phyloP scores from a whole-genome alignment of 768 basidiomycete genomes.

The Pleurotus ostreatus region DNA sequence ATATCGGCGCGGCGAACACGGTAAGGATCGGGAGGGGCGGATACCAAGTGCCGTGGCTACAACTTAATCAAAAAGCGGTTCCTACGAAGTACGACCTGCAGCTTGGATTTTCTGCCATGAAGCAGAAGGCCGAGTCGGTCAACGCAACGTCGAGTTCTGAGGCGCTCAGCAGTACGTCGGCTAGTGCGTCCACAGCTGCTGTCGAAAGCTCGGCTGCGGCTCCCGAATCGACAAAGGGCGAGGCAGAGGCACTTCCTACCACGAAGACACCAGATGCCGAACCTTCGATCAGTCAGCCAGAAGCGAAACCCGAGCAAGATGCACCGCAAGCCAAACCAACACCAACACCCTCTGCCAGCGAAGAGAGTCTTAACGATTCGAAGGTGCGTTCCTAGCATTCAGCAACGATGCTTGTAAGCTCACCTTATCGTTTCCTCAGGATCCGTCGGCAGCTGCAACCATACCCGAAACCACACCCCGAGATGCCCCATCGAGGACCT shows the following conservation, averaged over 20 bases:
- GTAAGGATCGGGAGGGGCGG: conserved; percentile 45
- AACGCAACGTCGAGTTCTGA: conserved; percentile 9
- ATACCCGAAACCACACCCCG: too few species aligned
- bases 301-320: not conserved
- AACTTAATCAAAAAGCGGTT: conserved; percentile 49
- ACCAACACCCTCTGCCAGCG: too few species aligned
- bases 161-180: conserved; percentile 2
- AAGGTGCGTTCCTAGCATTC: too few species aligned
- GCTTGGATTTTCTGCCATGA: conserved; percentile 16
- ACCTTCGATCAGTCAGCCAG: not conserved
- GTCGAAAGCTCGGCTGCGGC: not conserved
- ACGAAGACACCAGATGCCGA: not conserved
- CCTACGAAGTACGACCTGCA: conserved; percentile 45
- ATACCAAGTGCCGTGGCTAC: conserved; percentile 64
- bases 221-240: not conserved
- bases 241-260: not conserved
- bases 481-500: too few species aligned
- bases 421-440: too few species aligned
- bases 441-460: too few species aligned
- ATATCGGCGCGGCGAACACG: conserved; percentile 48
- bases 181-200: not conserved
- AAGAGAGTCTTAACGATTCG: too few species aligned
- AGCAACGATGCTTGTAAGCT: too few species aligned
- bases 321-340: too few species aligned
- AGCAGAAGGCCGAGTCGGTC: conserved; percentile 18